A percentile compares a stretch with the other conserved stretches of the same genome.
Conservation (phyloP, 139 green algal genomes). For the Microglena sp. region DNA sequence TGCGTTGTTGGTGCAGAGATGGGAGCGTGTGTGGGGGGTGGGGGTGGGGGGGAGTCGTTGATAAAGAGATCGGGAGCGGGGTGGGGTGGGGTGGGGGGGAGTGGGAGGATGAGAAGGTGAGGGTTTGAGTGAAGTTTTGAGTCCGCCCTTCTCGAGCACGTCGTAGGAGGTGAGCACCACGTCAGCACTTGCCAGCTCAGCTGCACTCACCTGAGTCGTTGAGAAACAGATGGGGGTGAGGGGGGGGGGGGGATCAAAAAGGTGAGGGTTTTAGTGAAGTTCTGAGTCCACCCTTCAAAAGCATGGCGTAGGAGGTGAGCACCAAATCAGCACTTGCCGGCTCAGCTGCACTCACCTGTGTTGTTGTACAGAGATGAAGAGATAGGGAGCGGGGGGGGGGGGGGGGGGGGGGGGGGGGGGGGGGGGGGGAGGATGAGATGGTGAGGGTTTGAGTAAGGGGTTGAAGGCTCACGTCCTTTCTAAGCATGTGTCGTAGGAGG, state of each 20-base stretch:
- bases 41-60: neutral
- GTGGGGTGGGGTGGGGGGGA: no score
- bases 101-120: neutral
- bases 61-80: no score
- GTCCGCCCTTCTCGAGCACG: no score
- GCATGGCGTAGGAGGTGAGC: constrained; percentile 84
- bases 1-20: neutral
- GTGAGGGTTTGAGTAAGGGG: neutral
- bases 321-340: constrained; percentile 79
- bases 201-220: constrained; percentile 55
- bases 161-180: constrained; percentile 92
- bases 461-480: no score
- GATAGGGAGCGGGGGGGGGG: no score
- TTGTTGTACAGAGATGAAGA: no score
- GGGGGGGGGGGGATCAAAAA: neutral
- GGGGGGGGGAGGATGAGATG: neutral
- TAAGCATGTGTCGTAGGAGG: constrained; percentile 86
- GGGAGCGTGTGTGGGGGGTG: neutral
- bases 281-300: no score
- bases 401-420: no score
- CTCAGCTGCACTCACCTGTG: constrained; percentile 51
- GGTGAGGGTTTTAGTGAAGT: neutral
- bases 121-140: neutral
- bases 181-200: constrained; percentile 65
- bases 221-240: no score